phyloP scores from a whole-genome alignment of 305 asterid species.

The Fraxinus sp. region DNA sequence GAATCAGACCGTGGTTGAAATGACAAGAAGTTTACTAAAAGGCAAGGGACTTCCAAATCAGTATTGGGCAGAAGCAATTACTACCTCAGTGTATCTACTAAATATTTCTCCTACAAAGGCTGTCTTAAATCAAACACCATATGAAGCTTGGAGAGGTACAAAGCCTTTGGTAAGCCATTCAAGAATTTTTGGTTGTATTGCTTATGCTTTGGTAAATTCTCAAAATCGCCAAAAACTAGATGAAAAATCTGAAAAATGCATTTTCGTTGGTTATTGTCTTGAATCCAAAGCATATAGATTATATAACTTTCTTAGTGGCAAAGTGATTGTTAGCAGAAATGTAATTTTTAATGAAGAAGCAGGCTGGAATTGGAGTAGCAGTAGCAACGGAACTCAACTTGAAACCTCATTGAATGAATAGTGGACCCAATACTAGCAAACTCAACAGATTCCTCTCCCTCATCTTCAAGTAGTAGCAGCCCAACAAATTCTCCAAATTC shows the following conservation, averaged over 20 bases:
- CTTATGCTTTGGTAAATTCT: constrained; percentile 13
- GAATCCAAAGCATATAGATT: constrained; percentile 6
- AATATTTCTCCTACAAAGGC: neutral
- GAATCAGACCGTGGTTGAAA: neutral
- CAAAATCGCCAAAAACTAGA: neutral
- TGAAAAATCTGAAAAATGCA: neutral
- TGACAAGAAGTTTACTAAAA: constrained; percentile 17
- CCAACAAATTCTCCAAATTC: no score
- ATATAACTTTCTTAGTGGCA: no score
- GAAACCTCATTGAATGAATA: neutral
- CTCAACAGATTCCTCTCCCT: neutral
- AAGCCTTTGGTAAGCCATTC: constrained; percentile 3
- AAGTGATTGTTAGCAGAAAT: neutral
- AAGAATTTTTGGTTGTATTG: neutral
- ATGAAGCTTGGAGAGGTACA: neutral
- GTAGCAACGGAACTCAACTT: neutral
- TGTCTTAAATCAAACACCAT: neutral
- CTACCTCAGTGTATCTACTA: neutral
- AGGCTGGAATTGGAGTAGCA: neutral
- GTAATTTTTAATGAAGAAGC: neutral
- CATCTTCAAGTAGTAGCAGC: no score
- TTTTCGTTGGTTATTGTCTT: neutral
- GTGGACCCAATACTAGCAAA: no score
- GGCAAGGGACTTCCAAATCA: constrained; percentile 18
- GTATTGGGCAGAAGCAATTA: constrained; percentile 10